Base-by-base conservation (phyloP, 2,329 filamentous ascomycete genomes). In the Hyphodiscus sp. region DNA sequence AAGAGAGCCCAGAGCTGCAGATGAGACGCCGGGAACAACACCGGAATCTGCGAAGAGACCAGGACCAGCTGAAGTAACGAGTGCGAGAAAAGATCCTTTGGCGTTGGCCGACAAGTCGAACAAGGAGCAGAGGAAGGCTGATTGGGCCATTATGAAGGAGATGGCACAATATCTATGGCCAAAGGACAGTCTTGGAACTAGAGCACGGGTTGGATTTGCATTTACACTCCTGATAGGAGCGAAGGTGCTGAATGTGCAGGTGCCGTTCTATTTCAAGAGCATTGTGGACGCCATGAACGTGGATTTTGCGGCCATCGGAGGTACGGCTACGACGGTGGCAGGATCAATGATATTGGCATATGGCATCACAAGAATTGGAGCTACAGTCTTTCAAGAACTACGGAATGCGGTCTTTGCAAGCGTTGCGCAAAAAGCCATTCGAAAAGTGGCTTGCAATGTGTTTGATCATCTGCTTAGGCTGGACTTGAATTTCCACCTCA, bases 241-340 rank as follows among this genome's bases (percentile, higher is more conserved):
- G 68, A 99, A 99, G 78, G 83, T 95, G 47, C 77, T 99, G 66
- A 99, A 97, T 70, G 94, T 99, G 16, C 91, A 99, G 74, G 90
- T 99, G 46, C 94, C 94, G 0, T 99, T 99, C 69, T 99, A 96
- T 76, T 99, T 99, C 77, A 97, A 97, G 77, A 91, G 76, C 70
- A 97, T 99, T 60, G 89, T 99, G 43, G 95, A 99, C 70, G 85
- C 89, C 19, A 96, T 99, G 90, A 99, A 99, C 69, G 81, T 99
- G 62, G 94, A 99, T 70, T 85, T 96, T 68, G 80, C 82, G n/a
- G 79, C 86, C 16, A 74, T 89, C 6, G 92, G 91, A n/a, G 91
- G 91, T 8, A 96, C 91, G 0, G 91, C 90, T 26, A 88, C 86
- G 50, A 91, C 90, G 0, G 86, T 96, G 8, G 94, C 91, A 11